A percentile compares a stretch with the other conserved stretches of the same genome.
phyloP scores from a whole-genome alignment of 345 rosid species.

The Eucalyptus urophylla region DNA sequence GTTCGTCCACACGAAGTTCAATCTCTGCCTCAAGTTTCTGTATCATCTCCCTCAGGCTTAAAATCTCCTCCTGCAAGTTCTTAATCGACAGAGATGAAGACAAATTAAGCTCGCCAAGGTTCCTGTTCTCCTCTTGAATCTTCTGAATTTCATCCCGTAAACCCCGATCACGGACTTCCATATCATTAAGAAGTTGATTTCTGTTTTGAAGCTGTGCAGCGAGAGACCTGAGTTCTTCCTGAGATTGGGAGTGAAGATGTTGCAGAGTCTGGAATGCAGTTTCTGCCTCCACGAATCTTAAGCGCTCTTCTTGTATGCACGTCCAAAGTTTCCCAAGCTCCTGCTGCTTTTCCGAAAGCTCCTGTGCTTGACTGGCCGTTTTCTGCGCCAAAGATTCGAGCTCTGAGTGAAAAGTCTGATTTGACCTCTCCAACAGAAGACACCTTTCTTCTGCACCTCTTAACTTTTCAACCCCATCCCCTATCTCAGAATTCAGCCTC shows the following conservation, averaged over 20 bases:
- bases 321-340: conserved; percentile 85
- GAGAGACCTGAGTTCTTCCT: conserved; percentile 79
- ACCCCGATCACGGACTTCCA: conserved; percentile 49
- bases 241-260: conserved; percentile 90
- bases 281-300: conserved; percentile 87
- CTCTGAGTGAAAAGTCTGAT: conserved; percentile 61
- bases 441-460: conserved; percentile 81
- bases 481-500: conserved; percentile 60
- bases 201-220: conserved; percentile 51
- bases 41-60: conserved; percentile 56
- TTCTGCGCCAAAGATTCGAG: conserved; percentile 50
- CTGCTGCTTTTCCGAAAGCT: conserved; percentile 77
- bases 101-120: conserved; percentile 48
- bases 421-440: conserved; percentile 58
- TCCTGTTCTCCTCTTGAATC: conserved; percentile 41
- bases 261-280: conserved; percentile 97
- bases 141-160: conserved; percentile 45
- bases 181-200: conserved; percentile 44
- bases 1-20: conserved; percentile 72
- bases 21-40: conserved; percentile 87
- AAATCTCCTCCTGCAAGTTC: conserved; percentile 60
- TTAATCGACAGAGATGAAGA: conserved; percentile 63
- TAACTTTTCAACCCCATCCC: conserved; percentile 53
- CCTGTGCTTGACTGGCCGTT: conserved; percentile 54
- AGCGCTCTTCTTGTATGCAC: conserved; percentile 77